Evolutionary conservation across 345 rosid species (phyloP), one percentile per base, ranked within the genome.

Genomic region (Boechera retrofracta): DNA sequence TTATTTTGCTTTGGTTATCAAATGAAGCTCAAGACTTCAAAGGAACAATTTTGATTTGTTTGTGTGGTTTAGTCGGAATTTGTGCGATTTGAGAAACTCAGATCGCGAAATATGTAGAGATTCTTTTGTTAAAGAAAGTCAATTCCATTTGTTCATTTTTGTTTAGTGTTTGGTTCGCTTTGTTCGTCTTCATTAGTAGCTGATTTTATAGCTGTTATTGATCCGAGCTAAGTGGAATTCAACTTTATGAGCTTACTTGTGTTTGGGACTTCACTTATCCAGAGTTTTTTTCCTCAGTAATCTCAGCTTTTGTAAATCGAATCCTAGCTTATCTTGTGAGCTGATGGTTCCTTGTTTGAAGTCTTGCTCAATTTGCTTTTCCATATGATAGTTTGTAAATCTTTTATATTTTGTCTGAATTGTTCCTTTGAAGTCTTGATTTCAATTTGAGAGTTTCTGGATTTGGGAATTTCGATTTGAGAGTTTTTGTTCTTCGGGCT

Each of bases 91-190:
- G n/a, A 0, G 2, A 38, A 5, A 69, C 4, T 51, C 6, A 60
- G 62, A 60, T 60, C 64, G 70, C 32, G n/a, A 58, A 68, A 39
- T 61, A 4, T 3, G 7, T 67, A 2, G n/a, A 16, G 21, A 2
- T 75, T 67, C 13, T 63, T 41, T 36, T 24, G 1, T 13, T 31
- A 49, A 16, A 4, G 51, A 48, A 36, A 61, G 45, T 68, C 69
- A 60, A 61, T 69, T 76, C 15, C 54, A 13, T 59, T 76, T 75
- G 4, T 35, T 66, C 29, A 60, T 68, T 11, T 76, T 1, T 68
- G 74, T 51, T n/a, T 29, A 48, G 29, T 76, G 35, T 28, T 39
- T 4, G n/a, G 6, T 24, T 35, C 35, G 59, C 21, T 51, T 76
- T 26, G 11, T 58, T 5, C 2, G 26, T 60, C 59, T 57, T 68